Conservation (phyloP, 1,139 yeast species). For the Pichia norvegensis region DNA sequence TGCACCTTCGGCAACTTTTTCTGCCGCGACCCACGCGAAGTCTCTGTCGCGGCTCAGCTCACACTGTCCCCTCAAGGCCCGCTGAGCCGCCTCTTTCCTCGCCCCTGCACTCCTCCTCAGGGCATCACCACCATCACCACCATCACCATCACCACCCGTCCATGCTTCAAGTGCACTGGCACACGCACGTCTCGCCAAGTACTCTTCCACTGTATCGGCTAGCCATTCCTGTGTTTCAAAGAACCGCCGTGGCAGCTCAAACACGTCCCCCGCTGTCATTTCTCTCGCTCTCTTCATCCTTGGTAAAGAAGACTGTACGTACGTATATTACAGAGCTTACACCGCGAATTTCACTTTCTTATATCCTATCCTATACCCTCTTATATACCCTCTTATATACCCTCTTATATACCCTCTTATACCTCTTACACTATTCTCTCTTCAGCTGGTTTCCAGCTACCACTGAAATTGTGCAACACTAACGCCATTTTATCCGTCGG, state of each 20-base stretch:
- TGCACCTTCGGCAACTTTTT: background rate
- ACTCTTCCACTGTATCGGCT: background rate
- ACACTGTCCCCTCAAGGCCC: background rate
- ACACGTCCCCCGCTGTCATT: background rate
- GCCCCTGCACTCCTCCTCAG: no score
- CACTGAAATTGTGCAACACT: slow-evolving; percentile 64
- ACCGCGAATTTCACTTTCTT: background rate
- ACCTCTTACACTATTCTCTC: slow-evolving; percentile 12
- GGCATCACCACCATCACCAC: background rate
- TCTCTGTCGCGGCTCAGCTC: background rate
- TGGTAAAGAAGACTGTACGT: background rate
- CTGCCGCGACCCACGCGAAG: background rate
- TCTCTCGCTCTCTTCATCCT: background rate
- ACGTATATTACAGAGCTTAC: background rate
- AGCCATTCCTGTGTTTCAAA: background rate
- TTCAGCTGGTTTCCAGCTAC: slow-evolving; percentile 54
- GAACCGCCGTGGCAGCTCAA: background rate
- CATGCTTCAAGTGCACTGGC: background rate
- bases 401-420: slow-evolving; percentile 1
- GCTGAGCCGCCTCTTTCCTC: background rate
- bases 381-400: background rate
- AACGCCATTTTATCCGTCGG: slow-evolving; percentile 49
- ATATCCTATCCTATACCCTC: background rate
- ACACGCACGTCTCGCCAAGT: background rate
- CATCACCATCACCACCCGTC: background rate